Conservation (phyloP, 768 basidiomycete genomes). For the Boletus edulis region DNA sequence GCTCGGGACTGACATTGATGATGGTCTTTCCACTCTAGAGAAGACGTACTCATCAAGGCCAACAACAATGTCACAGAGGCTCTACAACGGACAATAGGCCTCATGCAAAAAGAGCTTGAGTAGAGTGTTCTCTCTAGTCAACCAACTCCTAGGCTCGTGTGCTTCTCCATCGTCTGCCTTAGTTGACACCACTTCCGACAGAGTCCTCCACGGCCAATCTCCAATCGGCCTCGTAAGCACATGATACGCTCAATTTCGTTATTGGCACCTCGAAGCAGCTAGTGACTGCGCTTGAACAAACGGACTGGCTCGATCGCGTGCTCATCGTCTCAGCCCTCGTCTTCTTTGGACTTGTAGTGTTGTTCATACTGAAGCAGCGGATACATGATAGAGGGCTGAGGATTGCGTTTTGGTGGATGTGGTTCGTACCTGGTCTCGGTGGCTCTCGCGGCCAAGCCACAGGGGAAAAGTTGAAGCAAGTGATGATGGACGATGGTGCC, state of each 20-base stretch:
- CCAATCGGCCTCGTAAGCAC: conserved; percentile 67
- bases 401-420: conserved; percentile 87
- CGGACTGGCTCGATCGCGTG: conserved; percentile 90
- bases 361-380: conserved; percentile 87
- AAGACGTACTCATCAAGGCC: conserved; percentile 87
- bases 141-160: conserved; percentile 77
- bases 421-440: conserved; percentile 51
- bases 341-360: conserved; percentile 82
- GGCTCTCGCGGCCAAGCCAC: conserved; percentile 1
- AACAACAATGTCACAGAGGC: conserved; percentile 87
- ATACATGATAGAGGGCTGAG: conserved; percentile 76
- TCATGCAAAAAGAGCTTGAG: conserved; percentile 93
- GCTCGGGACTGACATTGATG: not conserved
- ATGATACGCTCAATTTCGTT: conserved; percentile 69
- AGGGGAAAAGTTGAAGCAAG: conserved; percentile 5
- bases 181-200: conserved; percentile 25
- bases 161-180: not conserved
- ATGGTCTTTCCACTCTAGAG: conserved; percentile 39
- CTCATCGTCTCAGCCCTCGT: conserved; percentile 75
- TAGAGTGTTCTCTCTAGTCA: conserved; percentile 83
- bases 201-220: conserved; percentile 81
- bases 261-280: conserved; percentile 81
- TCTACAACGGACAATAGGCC: conserved; percentile 74
- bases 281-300: conserved; percentile 82
- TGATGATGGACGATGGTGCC: not conserved